phyloP scores from a whole-genome alignment of 768 basidiomycete species.

The Cystofilobasidium bisporidii region DNA sequence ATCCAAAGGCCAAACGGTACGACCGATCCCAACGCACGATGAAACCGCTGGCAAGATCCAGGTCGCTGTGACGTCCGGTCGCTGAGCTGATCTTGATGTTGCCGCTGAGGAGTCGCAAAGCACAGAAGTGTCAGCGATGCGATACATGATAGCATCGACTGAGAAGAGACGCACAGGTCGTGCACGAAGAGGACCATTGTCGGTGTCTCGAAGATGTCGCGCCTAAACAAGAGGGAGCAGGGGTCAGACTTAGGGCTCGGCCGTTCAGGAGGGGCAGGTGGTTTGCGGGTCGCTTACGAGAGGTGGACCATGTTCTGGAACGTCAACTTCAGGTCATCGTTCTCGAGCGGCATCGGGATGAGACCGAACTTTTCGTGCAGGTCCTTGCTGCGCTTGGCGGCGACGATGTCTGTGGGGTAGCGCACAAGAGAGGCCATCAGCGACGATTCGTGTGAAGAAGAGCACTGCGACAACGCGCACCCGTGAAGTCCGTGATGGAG shows the following conservation, averaged over 20 bases:
- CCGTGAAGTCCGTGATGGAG: constrained; percentile 17
- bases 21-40: constrained; percentile 53
- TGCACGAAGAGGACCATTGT: constrained; percentile 81
- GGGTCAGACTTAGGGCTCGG: too few species aligned
- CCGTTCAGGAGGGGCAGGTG: too few species aligned
- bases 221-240: constrained; percentile 43
- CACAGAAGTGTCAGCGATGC: background rate
- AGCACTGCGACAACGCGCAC: constrained; percentile 12
- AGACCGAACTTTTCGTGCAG: constrained; percentile 66
- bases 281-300: too few species aligned
- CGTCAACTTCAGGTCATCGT: constrained; percentile 52
- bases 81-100: constrained; percentile 77
- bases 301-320: constrained; percentile 79
- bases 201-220: constrained; percentile 60
- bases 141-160: too few species aligned
- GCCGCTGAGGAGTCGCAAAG: constrained; percentile 49
- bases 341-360: constrained; percentile 70
- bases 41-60: constrained; percentile 71
- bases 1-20: too few species aligned
- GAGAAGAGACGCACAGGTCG: constrained; percentile 88
- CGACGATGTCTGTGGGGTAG: constrained; percentile 39
- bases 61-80: constrained; percentile 52
- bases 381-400: constrained; percentile 64
- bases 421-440: constrained; percentile 49
- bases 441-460: constrained; percentile 13